A percentile compares a stretch with the other conserved stretches of the same genome.
Evolutionary conservation across 2,329 filamentous ascomycete genomes (phyloP).

Genomic region (Sarocladium oryzae): DNA sequence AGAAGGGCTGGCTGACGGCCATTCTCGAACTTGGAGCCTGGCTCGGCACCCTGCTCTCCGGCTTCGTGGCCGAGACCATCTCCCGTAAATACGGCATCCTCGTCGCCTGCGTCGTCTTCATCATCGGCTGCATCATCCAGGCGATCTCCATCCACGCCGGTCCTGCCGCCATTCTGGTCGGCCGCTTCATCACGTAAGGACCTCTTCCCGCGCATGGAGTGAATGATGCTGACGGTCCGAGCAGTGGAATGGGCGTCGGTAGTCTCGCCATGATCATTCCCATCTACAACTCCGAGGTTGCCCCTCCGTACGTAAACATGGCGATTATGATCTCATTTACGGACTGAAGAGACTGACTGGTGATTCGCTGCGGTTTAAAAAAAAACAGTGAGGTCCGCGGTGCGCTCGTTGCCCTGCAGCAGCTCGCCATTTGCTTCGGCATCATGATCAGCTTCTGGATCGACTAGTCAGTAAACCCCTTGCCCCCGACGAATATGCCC

Average conservation of each 20-base stretch:
- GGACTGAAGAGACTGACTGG: no score
- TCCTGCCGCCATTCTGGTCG: slow-evolving; percentile 57
- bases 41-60: slow-evolving; percentile 64
- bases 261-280: slow-evolving; percentile 62
- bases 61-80: slow-evolving; percentile 63
- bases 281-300: slow-evolving; percentile 42
- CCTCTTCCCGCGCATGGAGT: background rate
- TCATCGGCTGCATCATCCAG: slow-evolving; percentile 64
- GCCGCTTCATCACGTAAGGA: slow-evolving; percentile 60
- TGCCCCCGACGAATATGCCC: no score
- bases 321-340: no score
- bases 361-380: slow-evolving; percentile 6
- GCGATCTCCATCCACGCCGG: slow-evolving; percentile 51
- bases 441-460: slow-evolving; percentile 63
- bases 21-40: slow-evolving; percentile 73
- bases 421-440: slow-evolving; percentile 52
- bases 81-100: slow-evolving; percentile 66
- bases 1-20: slow-evolving; percentile 55
- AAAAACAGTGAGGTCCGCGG: slow-evolving; percentile 29
- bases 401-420: slow-evolving; percentile 39
- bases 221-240: background rate
- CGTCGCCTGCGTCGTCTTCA: slow-evolving; percentile 59
- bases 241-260: slow-evolving; percentile 59
- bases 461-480: slow-evolving; percentile 46
- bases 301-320: slow-evolving; percentile 28